These are phyloP conservation scores for Gossypium longicalyx DNA, from an alignment of 345 rosid species.

Conservation along the genomic window DNA sequence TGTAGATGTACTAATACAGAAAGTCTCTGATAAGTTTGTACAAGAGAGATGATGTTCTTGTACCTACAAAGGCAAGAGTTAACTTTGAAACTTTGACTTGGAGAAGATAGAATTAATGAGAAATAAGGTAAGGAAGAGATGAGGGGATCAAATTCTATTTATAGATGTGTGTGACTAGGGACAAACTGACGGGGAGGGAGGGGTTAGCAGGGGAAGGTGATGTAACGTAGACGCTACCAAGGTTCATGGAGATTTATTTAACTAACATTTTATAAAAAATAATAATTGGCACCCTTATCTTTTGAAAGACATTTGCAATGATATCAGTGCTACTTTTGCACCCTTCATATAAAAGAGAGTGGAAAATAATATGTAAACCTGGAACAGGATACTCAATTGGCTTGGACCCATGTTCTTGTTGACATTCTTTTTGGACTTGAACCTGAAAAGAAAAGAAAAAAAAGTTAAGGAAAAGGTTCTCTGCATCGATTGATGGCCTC, in stretches of 20 bases:
- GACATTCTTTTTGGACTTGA: conserved; percentile 2
- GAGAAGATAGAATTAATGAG: background rate
- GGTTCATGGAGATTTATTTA: background rate
- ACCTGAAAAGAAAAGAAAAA: background rate
- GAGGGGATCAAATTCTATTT: conserved; percentile 15
- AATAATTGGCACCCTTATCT: background rate
- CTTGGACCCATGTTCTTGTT: conserved; percentile 11
- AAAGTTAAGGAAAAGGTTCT: conserved; percentile 1
- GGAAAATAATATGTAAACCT: background rate
- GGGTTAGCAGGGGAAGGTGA: conserved; percentile 2
- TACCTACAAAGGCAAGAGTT: conserved; percentile 8
- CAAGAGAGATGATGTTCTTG: conserved; percentile 7
- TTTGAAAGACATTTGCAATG: conserved; percentile 11
- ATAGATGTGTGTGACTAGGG: conserved; percentile 14
- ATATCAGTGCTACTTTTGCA: background rate
- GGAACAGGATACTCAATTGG: background rate
- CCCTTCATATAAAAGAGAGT: background rate
- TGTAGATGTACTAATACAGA: background rate
- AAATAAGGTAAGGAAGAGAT: conserved; percentile 10
- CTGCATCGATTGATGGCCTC: background rate
- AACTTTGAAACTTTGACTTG: conserved; percentile 11
- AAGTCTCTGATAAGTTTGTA: background rate
- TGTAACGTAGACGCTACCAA: conserved; percentile 13
- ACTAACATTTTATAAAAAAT: background rate
- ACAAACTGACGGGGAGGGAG: background rate